These are phyloP conservation scores for Usnea hakonensis DNA, from an alignment of 495 filamentous ascomycete species.

Conservation along the genomic window DNA sequence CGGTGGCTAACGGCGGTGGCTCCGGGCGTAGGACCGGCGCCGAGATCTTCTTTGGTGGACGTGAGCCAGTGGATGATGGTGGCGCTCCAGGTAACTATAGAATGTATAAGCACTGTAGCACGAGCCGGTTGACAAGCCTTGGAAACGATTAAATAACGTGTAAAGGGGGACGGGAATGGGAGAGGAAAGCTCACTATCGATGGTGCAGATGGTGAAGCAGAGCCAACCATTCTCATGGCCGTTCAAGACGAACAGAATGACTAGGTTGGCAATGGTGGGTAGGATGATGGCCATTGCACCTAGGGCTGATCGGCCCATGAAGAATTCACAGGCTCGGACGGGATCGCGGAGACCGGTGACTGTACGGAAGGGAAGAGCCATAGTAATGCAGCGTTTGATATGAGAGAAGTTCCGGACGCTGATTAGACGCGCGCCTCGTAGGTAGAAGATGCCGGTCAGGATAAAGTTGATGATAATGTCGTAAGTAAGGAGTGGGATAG, in stretches of 20 bases:
- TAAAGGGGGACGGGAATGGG: neutral
- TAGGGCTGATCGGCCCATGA: conserved; percentile 24
- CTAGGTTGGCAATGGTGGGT: conserved; percentile 31
- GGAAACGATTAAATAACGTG: neutral
- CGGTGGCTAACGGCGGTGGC: neutral
- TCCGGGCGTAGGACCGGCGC: neutral
- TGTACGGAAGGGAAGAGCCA: neutral
- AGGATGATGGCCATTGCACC: conserved; percentile 27
- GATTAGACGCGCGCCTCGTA: neutral
- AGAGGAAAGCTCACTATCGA: conserved; percentile 30
- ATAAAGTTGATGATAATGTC: conserved; percentile 2
- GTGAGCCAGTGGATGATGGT: conserved; percentile 31
- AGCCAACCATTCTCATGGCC: conserved; percentile 33
- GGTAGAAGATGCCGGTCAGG: neutral
- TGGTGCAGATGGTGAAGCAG: conserved; percentile 31
- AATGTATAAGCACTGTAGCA: conserved; percentile 5
- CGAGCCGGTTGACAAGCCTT: neutral
- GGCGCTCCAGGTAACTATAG: conserved; percentile 29
- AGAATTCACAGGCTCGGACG: conserved; percentile 15
- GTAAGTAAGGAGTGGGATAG: conserved; percentile 24
- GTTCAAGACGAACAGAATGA: conserved; percentile 22
- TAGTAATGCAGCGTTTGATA: neutral
- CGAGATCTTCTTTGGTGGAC: conserved; percentile 22
- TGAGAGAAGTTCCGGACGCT: neutral
- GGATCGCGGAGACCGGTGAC: neutral